Evolutionary conservation across 805 yeast species (phyloP).

Genomic region (Barnettozyma salicaria): DNA sequence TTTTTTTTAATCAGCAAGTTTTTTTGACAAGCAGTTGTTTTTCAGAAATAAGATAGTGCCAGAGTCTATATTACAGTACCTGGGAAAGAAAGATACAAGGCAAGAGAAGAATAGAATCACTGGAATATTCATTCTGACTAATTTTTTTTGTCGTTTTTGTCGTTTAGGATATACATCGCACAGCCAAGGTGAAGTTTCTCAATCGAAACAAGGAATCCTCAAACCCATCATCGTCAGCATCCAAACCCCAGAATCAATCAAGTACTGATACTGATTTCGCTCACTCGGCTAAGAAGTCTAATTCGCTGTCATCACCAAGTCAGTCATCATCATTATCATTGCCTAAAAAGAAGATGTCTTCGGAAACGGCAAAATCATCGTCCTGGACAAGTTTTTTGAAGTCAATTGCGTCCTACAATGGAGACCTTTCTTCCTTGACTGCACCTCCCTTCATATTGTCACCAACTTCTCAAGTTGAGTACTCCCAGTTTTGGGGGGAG

Average conservation of each 20-base stretch:
- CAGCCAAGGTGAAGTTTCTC: no score
- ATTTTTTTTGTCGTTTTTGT: no score
- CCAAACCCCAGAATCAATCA: neutral
- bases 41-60: no score
- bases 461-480: conserved; percentile 83
- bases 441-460: conserved; percentile 97
- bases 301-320: neutral
- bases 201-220: no score
- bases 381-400: conserved; percentile 93
- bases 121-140: no score
- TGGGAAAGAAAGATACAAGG: no score
- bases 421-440: conserved; percentile 87
- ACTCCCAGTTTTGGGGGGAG: conserved; percentile 94
- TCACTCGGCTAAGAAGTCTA: neutral
- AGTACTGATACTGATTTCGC: conserved; percentile 2
- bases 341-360: conserved; percentile 24
- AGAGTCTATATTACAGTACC: no score
- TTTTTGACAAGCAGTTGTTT: no score
- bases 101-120: no score
- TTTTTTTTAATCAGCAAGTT: no score
- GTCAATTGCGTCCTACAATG: conserved; percentile 87
- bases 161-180: no score
- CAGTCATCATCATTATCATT: neutral
- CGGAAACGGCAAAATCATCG: conserved; percentile 32
- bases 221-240: neutral